Conservation (phyloP, 1,284 basidiomycete species). For the Gymnopus androsaceus region DNA sequence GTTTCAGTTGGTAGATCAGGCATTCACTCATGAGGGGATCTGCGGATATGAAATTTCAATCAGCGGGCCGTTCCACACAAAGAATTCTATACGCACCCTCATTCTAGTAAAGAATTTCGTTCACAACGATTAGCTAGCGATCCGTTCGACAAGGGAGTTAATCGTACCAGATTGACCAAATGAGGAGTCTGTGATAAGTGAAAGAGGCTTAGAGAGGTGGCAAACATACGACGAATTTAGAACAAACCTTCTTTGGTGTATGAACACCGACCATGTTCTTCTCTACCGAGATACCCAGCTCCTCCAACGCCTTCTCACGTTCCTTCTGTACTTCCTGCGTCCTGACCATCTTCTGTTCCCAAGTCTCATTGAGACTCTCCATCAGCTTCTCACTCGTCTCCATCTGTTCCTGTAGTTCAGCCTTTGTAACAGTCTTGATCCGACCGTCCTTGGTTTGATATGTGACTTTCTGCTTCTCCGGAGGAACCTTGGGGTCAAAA, state of each 20-base stretch:
- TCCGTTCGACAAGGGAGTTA: neutral
- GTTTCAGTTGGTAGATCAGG: conserved; percentile 93
- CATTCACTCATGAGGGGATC: conserved; percentile 91
- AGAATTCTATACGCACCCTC: conserved; percentile 59
- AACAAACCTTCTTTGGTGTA: conserved; percentile 89
- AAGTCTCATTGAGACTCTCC: conserved; percentile 94
- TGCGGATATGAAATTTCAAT: conserved; percentile 29
- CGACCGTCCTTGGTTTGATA: conserved; percentile 93
- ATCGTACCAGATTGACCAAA: conserved; percentile 85
- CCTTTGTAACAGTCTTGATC: conserved; percentile 94
- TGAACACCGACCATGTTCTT: conserved; percentile 95
- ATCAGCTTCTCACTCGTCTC: conserved; percentile 97
- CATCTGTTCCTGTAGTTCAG: conserved; percentile 95
- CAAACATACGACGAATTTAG: conserved; percentile 15
- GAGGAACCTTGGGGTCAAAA: conserved; percentile 88
- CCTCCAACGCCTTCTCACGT: conserved; percentile 95
- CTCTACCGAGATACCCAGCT: conserved; percentile 96
- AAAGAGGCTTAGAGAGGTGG: conserved; percentile 20
- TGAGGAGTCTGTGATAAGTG: conserved; percentile 75
- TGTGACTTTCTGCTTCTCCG: conserved; percentile 93
- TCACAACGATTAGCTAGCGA: conserved; percentile 19
- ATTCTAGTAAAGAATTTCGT: conserved; percentile 56
- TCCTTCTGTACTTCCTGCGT: conserved; percentile 96
- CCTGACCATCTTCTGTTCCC: conserved; percentile 93
- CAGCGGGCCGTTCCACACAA: conserved; percentile 20